Evolutionary conservation across 1,284 basidiomycete genomes (phyloP).

Genomic region (Amylostereum areolatum): DNA sequence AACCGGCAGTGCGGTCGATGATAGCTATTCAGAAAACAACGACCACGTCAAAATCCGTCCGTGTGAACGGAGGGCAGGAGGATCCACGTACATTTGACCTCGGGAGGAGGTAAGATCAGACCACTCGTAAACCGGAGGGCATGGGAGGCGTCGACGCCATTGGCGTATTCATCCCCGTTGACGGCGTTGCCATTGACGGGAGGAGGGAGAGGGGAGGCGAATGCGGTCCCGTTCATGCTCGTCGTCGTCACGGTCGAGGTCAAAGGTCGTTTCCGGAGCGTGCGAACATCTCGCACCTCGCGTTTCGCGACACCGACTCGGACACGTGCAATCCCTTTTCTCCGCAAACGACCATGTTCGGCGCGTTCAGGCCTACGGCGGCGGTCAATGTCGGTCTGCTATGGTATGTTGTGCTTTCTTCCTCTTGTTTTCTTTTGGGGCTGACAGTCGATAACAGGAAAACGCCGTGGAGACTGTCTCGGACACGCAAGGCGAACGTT

Average conservation of each 20-base stretch:
- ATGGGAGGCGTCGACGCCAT: constrained; percentile 36
- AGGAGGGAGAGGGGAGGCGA: constrained; percentile 4
- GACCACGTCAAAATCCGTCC: constrained; percentile 2
- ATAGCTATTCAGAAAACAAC: constrained; percentile 51
- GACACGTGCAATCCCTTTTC: neutral
- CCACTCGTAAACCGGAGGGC: constrained; percentile 67
- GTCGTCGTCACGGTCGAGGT: neutral
- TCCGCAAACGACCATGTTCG: constrained; percentile 50
- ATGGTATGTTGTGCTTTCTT: constrained; percentile 45
- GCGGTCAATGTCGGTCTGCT: constrained; percentile 69
- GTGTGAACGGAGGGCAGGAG: neutral
- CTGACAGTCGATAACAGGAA: constrained; percentile 59
- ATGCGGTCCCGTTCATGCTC: constrained; percentile 13
- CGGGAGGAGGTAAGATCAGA: constrained; percentile 87
- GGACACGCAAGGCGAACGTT: constrained; percentile 88
- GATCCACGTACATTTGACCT: constrained; percentile 75
- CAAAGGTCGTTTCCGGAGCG: neutral
- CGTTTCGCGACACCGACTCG: neutral
- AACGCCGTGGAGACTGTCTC: constrained; percentile 87
- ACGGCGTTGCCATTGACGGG: constrained; percentile 15
- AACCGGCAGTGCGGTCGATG: constrained; percentile 94
- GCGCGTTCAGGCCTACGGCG: constrained; percentile 66
- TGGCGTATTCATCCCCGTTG: constrained; percentile 29
- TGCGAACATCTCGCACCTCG: neutral
- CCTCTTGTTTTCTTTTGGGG: neutral